Conservation (phyloP, 768 basidiomycete species). For the Tylopilus felleus region DNA sequence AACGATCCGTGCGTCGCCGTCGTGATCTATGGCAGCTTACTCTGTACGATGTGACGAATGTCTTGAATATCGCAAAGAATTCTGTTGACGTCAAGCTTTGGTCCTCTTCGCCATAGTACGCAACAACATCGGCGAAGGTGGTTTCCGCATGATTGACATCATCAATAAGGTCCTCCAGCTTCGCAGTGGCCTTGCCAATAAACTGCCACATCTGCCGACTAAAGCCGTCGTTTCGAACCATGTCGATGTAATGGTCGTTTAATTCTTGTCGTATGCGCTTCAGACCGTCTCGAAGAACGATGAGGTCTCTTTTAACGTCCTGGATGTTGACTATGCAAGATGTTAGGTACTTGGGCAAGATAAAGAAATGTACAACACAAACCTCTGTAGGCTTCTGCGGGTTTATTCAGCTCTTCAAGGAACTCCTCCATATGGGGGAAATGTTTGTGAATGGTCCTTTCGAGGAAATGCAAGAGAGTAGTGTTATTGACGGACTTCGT, state of each 20-base stretch:
- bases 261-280: slow-evolving; percentile 78
- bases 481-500: slow-evolving; percentile 95
- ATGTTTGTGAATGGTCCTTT: slow-evolving; percentile 80
- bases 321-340: slow-evolving; percentile 68
- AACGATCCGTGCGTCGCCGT: neutral
- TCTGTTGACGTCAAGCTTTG: slow-evolving; percentile 82
- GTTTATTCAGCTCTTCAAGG: slow-evolving; percentile 82
- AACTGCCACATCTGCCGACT: slow-evolving; percentile 93
- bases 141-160: slow-evolving; percentile 84
- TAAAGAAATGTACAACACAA: slow-evolving; percentile 12
- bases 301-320: slow-evolving; percentile 75
- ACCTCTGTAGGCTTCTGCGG: slow-evolving; percentile 94
- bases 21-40: slow-evolving; percentile 36
- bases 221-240: slow-evolving; percentile 71
- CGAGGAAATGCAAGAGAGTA: slow-evolving; percentile 91
- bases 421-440: slow-evolving; percentile 88
- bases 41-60: slow-evolving; percentile 91
- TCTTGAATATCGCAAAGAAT: slow-evolving; percentile 97
- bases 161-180: slow-evolving; percentile 81
- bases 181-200: slow-evolving; percentile 66
- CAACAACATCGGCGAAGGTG: slow-evolving; percentile 79
- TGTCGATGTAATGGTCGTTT: slow-evolving; percentile 71
- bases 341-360: slow-evolving; percentile 3
- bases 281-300: slow-evolving; percentile 73
- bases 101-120: slow-evolving; percentile 92